These are phyloP conservation scores for Trebouxia sp. DNA, from an alignment of 139 green algal genomes.

Conservation along the genomic window DNA sequence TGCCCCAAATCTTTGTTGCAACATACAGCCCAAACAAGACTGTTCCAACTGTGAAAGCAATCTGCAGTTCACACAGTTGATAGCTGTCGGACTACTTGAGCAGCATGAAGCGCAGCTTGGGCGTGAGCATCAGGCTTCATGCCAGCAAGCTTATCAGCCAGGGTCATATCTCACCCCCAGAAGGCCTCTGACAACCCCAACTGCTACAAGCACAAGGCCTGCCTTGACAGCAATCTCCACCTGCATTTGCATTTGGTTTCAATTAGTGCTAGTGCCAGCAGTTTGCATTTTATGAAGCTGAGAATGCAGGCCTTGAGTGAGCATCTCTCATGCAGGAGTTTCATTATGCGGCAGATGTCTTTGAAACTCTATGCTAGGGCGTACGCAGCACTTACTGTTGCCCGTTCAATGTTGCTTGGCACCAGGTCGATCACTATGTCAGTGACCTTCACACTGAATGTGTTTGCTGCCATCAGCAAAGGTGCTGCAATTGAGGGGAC, in stretches of 20 bases:
- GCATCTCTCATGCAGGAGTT: no score
- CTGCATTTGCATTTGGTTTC: no score
- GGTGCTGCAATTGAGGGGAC: not conserved
- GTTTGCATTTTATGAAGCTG: no score
- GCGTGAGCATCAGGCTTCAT: no score
- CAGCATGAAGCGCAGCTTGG: no score
- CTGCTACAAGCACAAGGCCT: conserved; percentile 42
- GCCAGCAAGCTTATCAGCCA: no score
- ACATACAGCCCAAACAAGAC: conserved; percentile 16
- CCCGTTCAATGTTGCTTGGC: not conserved
- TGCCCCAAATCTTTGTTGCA: not conserved
- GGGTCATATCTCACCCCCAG: conserved; percentile 39
- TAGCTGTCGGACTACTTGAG: no score
- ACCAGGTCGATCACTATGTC: conserved; percentile 13
- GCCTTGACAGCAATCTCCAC: conserved; percentile 47
- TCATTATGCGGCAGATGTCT: no score
- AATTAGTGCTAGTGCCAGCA: no score
- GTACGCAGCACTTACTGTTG: not conserved
- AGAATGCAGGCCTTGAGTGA: no score
- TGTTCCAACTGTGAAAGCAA: conserved; percentile 2
- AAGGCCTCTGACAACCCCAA: conserved; percentile 55
- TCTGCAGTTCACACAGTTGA: not conserved
- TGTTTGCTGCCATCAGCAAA: not conserved
- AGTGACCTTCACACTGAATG: not conserved
- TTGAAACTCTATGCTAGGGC: no score